These are phyloP conservation scores for Oryza australiensis DNA, from an alignment of 176 grass and related monocot genomes.

Conservation along the genomic window DNA sequence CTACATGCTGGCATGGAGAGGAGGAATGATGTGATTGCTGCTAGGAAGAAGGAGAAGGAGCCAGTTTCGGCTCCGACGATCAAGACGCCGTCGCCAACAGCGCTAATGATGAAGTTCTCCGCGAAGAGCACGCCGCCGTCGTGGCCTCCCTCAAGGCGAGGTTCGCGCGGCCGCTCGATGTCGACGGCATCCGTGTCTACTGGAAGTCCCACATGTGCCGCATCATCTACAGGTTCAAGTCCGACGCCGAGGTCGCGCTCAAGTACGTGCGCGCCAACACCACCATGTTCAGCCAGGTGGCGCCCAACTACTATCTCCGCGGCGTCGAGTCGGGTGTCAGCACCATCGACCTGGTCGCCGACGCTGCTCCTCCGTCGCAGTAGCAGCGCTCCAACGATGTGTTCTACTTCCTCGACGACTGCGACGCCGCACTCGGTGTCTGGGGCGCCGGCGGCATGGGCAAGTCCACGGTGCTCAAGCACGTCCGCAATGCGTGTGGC, in stretches of 20 bases:
- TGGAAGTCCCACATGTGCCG: conserved; percentile 93
- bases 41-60: conserved; percentile 50
- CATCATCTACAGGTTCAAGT: conserved; percentile 70
- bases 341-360: background rate
- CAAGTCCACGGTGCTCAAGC: conserved; percentile 51
- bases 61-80: conserved; percentile 33
- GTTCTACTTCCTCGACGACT: conserved; percentile 52
- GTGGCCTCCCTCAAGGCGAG: conserved; percentile 84
- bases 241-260: conserved; percentile 69
- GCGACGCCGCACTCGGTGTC: conserved; percentile 46
- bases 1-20: conserved; percentile 22
- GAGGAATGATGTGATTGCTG: conserved; percentile 16
- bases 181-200: conserved; percentile 86
- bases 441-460: conserved; percentile 60
- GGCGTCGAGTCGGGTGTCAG: conserved; percentile 41
- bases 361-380: background rate
- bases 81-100: conserved; percentile 51
- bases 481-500: conserved; percentile 48
- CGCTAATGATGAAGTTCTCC: conserved; percentile 89
- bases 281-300: conserved; percentile 69
- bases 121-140: conserved; percentile 69
- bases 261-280: conserved; percentile 56
- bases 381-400: conserved; percentile 25
- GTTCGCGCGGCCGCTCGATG: conserved; percentile 74
- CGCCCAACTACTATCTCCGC: conserved; percentile 58